Conservation (phyloP, 352 stramenopile genomes). For the Globisporangium lucens region DNA sequence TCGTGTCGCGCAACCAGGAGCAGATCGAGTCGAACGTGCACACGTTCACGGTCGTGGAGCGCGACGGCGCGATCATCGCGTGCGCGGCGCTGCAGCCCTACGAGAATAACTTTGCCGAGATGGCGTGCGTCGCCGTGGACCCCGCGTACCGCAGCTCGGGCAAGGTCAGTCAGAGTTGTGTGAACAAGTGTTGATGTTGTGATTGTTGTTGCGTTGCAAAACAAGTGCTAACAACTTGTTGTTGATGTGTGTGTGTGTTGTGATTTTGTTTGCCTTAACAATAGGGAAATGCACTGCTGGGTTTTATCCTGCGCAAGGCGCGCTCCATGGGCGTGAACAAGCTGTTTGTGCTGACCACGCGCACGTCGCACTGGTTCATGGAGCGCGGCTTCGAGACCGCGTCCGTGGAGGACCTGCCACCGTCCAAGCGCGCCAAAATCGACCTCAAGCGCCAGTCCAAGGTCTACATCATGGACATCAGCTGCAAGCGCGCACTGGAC, state of each 20-base stretch:
- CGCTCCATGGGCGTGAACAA: constrained; percentile 83
- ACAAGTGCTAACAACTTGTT: background rate
- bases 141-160: constrained; percentile 79
- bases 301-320: constrained; percentile 88
- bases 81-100: constrained; percentile 89
- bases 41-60: constrained; percentile 86
- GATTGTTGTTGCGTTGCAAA: background rate
- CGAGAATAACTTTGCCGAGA: constrained; percentile 88
- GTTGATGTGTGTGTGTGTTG: constrained; percentile 2
- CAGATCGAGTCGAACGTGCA: constrained; percentile 88
- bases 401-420: constrained; percentile 82
- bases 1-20: constrained; percentile 86
- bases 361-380: constrained; percentile 98
- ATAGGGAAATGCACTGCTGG: constrained; percentile 88
- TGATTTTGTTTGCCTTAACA: background rate
- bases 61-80: constrained; percentile 87
- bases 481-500: constrained; percentile 72
- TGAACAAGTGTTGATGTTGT: background rate
- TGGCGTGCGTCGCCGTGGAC: constrained; percentile 89
- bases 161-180: constrained; percentile 34
- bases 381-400: constrained; percentile 94
- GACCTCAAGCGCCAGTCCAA: constrained; percentile 84
- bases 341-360: constrained; percentile 97
- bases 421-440: constrained; percentile 73
- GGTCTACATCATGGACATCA: constrained; percentile 89